A percentile compares a stretch with the other conserved stretches of the same genome.
Conservation (phyloP, 345 rosid genomes). For the Eutrema japonicum region DNA sequence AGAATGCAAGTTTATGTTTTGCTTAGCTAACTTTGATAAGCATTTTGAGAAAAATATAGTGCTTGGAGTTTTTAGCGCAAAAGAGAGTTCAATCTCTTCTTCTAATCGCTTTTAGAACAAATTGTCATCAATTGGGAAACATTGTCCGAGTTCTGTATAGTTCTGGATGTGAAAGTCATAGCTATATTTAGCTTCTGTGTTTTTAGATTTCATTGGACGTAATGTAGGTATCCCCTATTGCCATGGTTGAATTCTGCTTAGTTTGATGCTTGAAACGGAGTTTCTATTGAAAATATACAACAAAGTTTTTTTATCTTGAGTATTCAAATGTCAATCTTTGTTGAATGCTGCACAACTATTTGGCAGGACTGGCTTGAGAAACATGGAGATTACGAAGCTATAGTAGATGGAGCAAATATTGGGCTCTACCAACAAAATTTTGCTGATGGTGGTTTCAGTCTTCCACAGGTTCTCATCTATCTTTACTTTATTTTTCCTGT, state of each 20-base stretch:
- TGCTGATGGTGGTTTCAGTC: conserved; percentile 77
- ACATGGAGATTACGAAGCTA: conserved; percentile 67
- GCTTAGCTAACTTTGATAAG: neutral
- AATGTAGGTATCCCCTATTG: neutral
- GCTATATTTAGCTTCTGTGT: neutral
- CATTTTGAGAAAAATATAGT: neutral
- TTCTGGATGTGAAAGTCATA: neutral
- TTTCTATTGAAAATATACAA: neutral
- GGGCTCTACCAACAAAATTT: conserved; percentile 92
- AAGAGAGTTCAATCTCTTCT: neutral
- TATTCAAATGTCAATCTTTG: neutral
- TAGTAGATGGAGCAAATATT: conserved; percentile 91
- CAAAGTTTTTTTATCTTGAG: neutral
- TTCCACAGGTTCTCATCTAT: conserved; percentile 65
- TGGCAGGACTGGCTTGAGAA: conserved; percentile 73
- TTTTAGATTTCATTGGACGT: neutral
- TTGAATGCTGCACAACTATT: neutral
- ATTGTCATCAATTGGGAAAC: neutral
- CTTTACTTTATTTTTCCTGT: conserved; percentile 2
- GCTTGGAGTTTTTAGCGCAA: neutral
- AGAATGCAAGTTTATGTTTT: neutral
- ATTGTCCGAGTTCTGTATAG: neutral
- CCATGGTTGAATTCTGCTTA: neutral
- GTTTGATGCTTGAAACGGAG: neutral
- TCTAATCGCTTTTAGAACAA: neutral